These are phyloP conservation scores for Stephania cephalantha DNA, from an alignment of 164 flowering plant species.

Conservation along the genomic window DNA sequence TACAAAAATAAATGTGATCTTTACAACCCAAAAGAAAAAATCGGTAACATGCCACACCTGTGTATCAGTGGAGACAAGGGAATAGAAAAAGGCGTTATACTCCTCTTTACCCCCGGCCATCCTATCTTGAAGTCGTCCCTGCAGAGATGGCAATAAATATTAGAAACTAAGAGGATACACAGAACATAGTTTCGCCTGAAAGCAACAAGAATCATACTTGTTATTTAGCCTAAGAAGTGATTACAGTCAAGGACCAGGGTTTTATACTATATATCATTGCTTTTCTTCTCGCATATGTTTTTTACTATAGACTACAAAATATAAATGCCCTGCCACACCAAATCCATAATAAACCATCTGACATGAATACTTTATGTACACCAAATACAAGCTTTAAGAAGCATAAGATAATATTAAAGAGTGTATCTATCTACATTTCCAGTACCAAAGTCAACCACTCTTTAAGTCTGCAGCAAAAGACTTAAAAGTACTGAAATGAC, in stretches of 20 bases:
- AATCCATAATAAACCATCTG: neutral
- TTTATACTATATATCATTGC: neutral
- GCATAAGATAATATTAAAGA: too few relatives aligned
- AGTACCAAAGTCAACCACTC: too few relatives aligned
- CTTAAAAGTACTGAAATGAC: too few relatives aligned
- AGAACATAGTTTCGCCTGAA: neutral
- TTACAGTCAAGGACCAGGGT: too few relatives aligned
- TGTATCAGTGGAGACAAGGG: constrained; percentile 95
- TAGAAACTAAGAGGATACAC: neutral
- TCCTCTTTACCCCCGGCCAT: constrained; percentile 98
- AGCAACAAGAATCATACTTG: neutral
- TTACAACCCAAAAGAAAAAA: neutral
- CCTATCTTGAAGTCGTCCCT: constrained; percentile 91
- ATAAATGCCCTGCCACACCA: neutral
- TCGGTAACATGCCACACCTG: constrained; percentile 42
- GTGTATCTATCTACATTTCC: too few relatives aligned
- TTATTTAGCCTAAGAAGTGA: too few relatives aligned
- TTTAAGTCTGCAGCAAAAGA: too few relatives aligned
- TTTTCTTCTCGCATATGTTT: neutral
- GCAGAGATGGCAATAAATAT: constrained; percentile 13
- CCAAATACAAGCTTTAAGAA: neutral
- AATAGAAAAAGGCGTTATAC: constrained; percentile 96
- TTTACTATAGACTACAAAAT: neutral
- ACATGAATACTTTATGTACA: neutral
- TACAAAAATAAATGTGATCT: neutral